Percentiles rank a stretch among this genome's conserved stretches.
Conservation (phyloP, 202 grass and related monocot species). For the Zoysia matrella region DNA sequence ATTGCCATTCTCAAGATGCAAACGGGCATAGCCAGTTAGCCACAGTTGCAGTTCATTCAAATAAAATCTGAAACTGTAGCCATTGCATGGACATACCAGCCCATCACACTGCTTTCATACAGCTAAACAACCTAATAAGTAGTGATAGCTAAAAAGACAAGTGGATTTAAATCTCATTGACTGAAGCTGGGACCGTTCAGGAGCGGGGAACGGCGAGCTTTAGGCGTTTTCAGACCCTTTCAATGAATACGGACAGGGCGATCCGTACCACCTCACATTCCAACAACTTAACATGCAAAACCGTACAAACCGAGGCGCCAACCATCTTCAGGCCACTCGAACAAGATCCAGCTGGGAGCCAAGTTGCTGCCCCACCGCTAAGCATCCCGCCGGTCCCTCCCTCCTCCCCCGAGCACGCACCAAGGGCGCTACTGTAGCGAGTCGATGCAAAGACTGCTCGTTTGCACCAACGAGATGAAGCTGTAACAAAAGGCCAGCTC, state of each 20-base stretch:
- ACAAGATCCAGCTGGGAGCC: slow-evolving; percentile 44
- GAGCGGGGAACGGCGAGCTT: neutral
- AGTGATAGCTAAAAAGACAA: slow-evolving; percentile 17
- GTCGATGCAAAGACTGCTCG: slow-evolving; percentile 39
- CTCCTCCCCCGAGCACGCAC: slow-evolving; percentile 1
- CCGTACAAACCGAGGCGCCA: slow-evolving; percentile 33
- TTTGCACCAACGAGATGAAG: slow-evolving; percentile 13
- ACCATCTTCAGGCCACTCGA: slow-evolving; percentile 22
- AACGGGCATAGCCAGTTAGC: neutral
- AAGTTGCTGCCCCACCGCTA: slow-evolving; percentile 6
- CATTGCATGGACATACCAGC: slow-evolving; percentile 1
- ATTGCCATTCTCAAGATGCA: neutral
- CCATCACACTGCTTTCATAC: neutral
- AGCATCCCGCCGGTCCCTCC: slow-evolving; percentile 20
- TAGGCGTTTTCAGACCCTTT: slow-evolving; percentile 11
- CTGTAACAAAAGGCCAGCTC: slow-evolving; percentile 36
- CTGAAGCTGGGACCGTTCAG: slow-evolving; percentile 28
- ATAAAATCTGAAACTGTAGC: neutral
- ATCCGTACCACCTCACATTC: slow-evolving; percentile 45
- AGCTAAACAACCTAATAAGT: neutral
- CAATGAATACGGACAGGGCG: slow-evolving; percentile 25
- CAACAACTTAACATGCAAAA: slow-evolving; percentile 21
- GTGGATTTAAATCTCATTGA: slow-evolving; percentile 5
- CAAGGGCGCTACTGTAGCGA: slow-evolving; percentile 46
- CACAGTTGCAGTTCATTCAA: neutral